Percentiles rank a stretch among this genome's conserved stretches.
phyloP scores from a whole-genome alignment of 345 rosid species.

The Hibiscus syriacus region DNA sequence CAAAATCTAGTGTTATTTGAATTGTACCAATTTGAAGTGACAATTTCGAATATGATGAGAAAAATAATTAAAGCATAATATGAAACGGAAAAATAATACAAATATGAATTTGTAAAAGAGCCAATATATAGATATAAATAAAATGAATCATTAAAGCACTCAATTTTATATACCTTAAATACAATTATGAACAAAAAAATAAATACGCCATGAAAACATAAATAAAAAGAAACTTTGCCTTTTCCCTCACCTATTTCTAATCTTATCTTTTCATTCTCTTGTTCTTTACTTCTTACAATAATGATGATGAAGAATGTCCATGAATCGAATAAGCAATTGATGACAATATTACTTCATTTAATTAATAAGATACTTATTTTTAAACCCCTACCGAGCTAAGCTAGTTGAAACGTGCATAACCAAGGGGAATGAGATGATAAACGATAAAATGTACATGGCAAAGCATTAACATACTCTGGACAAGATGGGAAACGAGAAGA shows the following conservation, averaged over 20 bases:
- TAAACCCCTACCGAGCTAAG: neutral
- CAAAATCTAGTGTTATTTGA: too few species aligned
- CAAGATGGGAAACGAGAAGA: constrained; percentile 96
- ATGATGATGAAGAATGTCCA: neutral
- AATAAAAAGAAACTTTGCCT: neutral
- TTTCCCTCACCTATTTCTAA: neutral
- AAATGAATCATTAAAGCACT: neutral
- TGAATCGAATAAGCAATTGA: neutral
- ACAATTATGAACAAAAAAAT: neutral
- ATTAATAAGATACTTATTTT: neutral
- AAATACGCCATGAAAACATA: neutral
- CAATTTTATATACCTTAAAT: neutral
- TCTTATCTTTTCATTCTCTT: neutral
- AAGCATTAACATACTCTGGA: constrained; percentile 60
- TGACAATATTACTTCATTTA: neutral
- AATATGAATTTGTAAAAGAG: neutral
- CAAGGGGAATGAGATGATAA: neutral
- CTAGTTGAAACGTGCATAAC: neutral
- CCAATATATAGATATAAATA: neutral
- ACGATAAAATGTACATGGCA: neutral
- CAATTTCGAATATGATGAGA: neutral
- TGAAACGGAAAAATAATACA: neutral
- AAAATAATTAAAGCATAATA: neutral
- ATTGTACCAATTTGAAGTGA: too few species aligned
- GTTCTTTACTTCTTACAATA: neutral